Percentiles rank a stretch among this genome's conserved stretches.
phyloP scores from a whole-genome alignment of 208 protist genomes.

The Leishmania major region DNA sequence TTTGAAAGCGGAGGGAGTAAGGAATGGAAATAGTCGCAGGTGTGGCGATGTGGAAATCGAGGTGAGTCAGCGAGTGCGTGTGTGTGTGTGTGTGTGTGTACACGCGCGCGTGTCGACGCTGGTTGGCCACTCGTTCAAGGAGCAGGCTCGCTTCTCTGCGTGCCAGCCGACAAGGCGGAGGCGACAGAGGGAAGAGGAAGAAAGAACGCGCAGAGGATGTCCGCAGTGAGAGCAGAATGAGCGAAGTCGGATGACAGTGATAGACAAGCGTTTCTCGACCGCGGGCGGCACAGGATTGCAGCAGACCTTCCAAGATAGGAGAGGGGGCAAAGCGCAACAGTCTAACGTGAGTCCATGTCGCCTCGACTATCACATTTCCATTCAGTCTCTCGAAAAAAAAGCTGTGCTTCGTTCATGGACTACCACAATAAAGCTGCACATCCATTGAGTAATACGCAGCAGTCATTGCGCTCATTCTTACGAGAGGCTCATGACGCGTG shows the following conservation, averaged over 20 bases:
- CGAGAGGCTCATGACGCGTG: not conserved
- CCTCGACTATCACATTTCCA: not conserved
- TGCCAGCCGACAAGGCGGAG: not conserved
- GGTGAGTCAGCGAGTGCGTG: not conserved
- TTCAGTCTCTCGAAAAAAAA: not conserved
- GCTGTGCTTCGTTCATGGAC: not conserved
- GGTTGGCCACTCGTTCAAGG: not conserved
- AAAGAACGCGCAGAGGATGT: not conserved
- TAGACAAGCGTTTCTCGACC: not conserved
- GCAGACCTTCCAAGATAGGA: not conserved
- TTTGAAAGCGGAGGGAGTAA: not conserved
- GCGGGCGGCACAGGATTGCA: not conserved
- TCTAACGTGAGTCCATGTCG: not conserved
- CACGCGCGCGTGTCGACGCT: not conserved
- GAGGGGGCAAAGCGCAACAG: not conserved
- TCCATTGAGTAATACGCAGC: not conserved
- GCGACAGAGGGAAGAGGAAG: not conserved
- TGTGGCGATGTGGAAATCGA: not conserved
- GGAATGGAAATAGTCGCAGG: not conserved
- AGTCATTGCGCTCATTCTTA: not conserved
- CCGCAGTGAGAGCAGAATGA: not conserved
- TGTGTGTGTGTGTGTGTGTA: not conserved
- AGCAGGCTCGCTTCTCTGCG: too few species aligned
- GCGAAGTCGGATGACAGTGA: not conserved
- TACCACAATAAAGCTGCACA: constrained; percentile 3